Percentiles rank a stretch among this genome's conserved stretches.
phyloP scores from a whole-genome alignment of 805 yeast genomes.

The Zygosaccharomyces lentus region DNA sequence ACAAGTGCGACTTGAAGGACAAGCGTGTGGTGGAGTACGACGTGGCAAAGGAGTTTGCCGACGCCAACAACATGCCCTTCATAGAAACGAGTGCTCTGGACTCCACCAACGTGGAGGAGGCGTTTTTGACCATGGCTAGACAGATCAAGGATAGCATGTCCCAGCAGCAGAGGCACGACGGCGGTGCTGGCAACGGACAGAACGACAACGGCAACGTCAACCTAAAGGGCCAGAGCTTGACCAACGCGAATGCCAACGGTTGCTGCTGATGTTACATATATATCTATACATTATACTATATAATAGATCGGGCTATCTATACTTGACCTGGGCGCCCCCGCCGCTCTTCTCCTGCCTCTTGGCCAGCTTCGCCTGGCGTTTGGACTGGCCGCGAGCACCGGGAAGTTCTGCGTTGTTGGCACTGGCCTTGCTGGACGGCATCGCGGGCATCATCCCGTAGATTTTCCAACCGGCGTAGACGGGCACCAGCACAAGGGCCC shows the following conservation, averaged over 20 bases:
- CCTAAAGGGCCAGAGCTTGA: constrained; percentile 63
- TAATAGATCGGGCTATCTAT: constrained; percentile 25
- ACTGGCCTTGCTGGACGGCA: constrained; percentile 13
- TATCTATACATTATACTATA: constrained; percentile 6
- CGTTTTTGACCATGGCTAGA: constrained; percentile 97
- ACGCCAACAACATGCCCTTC: constrained; percentile 83
- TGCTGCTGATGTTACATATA: constrained; percentile 41
- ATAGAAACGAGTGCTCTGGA: constrained; percentile 94
- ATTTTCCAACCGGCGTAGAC: constrained; percentile 45
- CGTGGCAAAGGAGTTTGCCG: constrained; percentile 96
- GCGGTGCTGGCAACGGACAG: constrained; percentile 22
- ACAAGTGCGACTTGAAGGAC: constrained; percentile 90
- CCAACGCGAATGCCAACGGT: constrained; percentile 39
- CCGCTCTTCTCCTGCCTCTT: constrained; percentile 37
- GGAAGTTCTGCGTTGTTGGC: constrained; percentile 7
- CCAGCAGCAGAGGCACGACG: constrained; percentile 45
- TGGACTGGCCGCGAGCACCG: constrained; percentile 27
- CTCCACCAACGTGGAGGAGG: constrained; percentile 96
- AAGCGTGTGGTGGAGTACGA: constrained; percentile 94
- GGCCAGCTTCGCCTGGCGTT: constrained; percentile 41
- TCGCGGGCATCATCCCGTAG: constrained; percentile 28
- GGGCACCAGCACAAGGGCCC: constrained; percentile 34
- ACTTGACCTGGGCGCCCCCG: constrained; percentile 34
- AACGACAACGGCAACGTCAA: constrained; percentile 62
- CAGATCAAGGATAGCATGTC: constrained; percentile 96